Percentiles rank a stretch among this genome's conserved stretches.
Conservation (phyloP, 106 monocot species). For the Posidonia australis region DNA sequence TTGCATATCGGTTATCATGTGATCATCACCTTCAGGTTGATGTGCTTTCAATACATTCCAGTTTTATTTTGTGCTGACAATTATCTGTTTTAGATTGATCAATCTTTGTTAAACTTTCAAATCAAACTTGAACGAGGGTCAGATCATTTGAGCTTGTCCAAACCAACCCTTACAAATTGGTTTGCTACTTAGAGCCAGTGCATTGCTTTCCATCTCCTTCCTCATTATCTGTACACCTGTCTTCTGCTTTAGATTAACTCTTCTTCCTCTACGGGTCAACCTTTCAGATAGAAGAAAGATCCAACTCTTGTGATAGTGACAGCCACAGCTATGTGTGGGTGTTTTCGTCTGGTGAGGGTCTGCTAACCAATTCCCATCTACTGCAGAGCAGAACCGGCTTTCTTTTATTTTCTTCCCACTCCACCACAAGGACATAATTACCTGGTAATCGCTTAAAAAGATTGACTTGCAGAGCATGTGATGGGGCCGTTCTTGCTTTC, state of each 20-base stretch:
- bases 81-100: no score
- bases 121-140: no score
- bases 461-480: slow-evolving; percentile 5
- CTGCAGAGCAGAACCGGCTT: not conserved
- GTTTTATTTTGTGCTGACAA: no score
- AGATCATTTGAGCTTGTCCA: no score
- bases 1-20: no score
- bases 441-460: not conserved
- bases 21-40: no score
- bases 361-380: not conserved
- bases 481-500: not conserved
- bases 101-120: no score
- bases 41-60: no score
- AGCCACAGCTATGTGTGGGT: not conserved
- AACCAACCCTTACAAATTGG: no score
- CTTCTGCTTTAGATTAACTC: not conserved
- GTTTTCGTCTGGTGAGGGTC: not conserved
- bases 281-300: not conserved
- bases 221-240: no score
- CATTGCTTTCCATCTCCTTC: no score
- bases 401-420: slow-evolving; percentile 1
- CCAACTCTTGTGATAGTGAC: not conserved
- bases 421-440: slow-evolving; percentile 1
- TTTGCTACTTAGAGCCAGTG: no score
- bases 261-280: not conserved